These are phyloP conservation scores for Tuber brumale DNA, from an alignment of 495 filamentous ascomycete species.

Conservation along the genomic window DNA sequence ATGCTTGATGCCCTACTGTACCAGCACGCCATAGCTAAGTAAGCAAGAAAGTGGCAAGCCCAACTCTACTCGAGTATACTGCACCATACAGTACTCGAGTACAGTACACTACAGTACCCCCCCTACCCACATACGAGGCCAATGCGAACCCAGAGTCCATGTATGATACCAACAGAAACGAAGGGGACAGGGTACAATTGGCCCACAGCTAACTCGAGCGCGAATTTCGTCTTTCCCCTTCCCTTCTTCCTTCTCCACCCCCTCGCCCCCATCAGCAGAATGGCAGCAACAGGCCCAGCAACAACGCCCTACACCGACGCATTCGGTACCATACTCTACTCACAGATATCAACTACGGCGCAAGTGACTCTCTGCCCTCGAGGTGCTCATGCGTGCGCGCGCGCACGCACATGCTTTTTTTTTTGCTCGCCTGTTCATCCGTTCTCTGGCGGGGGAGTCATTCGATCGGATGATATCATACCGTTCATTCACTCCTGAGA, in stretches of 20 bases:
- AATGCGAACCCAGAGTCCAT: neutral
- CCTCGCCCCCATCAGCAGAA: neutral
- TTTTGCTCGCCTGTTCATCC: neutral
- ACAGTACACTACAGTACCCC: too few species aligned
- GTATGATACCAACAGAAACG: neutral
- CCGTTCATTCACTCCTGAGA: neutral
- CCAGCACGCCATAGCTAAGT: neutral
- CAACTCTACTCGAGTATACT: too few species aligned
- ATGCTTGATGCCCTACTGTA: neutral
- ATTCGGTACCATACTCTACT: neutral
- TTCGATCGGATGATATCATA: constrained; percentile 3
- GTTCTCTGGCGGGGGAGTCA: neutral
- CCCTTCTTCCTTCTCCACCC: neutral
- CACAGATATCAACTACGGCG: neutral
- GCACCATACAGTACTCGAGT: too few species aligned
- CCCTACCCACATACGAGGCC: neutral
- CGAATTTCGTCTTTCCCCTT: neutral
- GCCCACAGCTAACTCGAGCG: neutral
- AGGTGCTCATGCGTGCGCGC: neutral
- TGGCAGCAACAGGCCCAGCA: neutral
- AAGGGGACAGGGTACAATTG: neutral
- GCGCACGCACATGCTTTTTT: neutral
- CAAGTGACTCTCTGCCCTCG: neutral
- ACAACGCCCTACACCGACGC: neutral
- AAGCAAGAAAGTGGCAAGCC: neutral